phyloP scores from a whole-genome alignment of 139 green algal species.

The Eudorina sp. region DNA sequence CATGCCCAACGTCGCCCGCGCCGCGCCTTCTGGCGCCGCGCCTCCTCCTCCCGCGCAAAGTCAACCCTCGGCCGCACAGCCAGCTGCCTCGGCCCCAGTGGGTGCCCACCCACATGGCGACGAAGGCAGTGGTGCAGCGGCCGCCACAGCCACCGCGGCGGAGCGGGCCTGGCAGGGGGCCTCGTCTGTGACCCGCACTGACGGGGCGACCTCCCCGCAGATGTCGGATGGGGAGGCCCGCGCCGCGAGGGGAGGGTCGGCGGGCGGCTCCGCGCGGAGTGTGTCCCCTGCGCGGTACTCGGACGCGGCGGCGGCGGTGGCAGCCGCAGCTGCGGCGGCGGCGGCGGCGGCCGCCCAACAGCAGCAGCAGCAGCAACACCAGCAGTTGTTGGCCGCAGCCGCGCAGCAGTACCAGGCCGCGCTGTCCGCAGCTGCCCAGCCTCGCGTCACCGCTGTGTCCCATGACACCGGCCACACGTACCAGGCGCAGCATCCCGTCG shows the following conservation, averaged over 20 bases:
- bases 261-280: background rate
- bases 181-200: background rate
- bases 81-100: background rate
- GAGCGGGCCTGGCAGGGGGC: background rate
- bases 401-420: background rate
- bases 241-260: background rate
- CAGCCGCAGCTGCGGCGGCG: background rate
- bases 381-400: background rate
- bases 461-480: background rate
- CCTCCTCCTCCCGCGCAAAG: background rate
- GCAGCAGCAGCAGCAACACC: conserved; percentile 2
- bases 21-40: background rate
- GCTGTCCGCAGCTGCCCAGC: background rate
- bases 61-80: background rate
- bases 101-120: background rate
- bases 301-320: background rate
- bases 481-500: too few relatives aligned
- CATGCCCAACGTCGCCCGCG: conserved; percentile 29
- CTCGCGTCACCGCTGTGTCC: too few relatives aligned
- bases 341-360: too few relatives aligned
- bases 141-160: background rate
- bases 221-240: background rate
- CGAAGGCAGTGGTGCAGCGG: background rate
- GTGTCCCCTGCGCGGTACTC: background rate
- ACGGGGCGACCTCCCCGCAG: background rate